A percentile compares a stretch with the other conserved stretches of the same genome.
These are phyloP conservation scores for Ceratocystiopsis brevicomis DNA, from an alignment of 2,329 filamentous ascomycete genomes.

Conservation along the genomic window DNA sequence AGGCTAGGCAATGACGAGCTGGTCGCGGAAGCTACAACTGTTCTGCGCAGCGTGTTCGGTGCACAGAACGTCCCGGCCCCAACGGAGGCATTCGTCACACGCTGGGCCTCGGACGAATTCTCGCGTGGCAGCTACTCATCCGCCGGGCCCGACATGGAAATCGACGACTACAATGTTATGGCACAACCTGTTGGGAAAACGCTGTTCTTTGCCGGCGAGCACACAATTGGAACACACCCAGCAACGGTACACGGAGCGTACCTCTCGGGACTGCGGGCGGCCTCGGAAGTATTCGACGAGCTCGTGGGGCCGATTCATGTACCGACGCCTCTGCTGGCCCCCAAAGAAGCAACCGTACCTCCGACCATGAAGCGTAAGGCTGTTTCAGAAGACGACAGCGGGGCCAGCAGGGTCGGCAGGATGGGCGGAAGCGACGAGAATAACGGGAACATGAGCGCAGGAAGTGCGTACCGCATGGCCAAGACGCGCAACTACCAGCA, in stretches of 20 bases:
- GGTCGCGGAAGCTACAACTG: slow-evolving; percentile 59
- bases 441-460: slow-evolving; percentile 12
- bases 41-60: slow-evolving; percentile 61
- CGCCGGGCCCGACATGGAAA: slow-evolving; percentile 61
- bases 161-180: slow-evolving; percentile 87
- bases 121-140: slow-evolving; percentile 93
- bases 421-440: slow-evolving; percentile 1
- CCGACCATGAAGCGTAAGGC: slow-evolving; percentile 33
- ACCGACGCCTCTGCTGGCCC: slow-evolving; percentile 53
- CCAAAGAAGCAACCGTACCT: slow-evolving; percentile 28
- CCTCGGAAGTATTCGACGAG: slow-evolving; percentile 64
- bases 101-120: slow-evolving; percentile 82
- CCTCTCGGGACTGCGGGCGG: slow-evolving; percentile 75
- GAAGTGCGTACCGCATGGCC: slow-evolving; percentile 6
- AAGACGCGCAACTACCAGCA: slow-evolving; percentile 24
- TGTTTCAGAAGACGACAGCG: slow-evolving; percentile 6
- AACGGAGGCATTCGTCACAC: slow-evolving; percentile 70
- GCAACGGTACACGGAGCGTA: slow-evolving; percentile 96
- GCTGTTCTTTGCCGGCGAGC: slow-evolving; percentile 87
- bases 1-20: slow-evolving; percentile 54
- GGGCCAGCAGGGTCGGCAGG: background rate
- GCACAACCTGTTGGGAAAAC: slow-evolving; percentile 58
- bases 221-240: slow-evolving; percentile 87
- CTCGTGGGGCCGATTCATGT: slow-evolving; percentile 68
- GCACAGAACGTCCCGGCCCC: slow-evolving; percentile 49